phyloP scores from a whole-genome alignment of 306 rosid species.

The Canavalia gladiata region DNA sequence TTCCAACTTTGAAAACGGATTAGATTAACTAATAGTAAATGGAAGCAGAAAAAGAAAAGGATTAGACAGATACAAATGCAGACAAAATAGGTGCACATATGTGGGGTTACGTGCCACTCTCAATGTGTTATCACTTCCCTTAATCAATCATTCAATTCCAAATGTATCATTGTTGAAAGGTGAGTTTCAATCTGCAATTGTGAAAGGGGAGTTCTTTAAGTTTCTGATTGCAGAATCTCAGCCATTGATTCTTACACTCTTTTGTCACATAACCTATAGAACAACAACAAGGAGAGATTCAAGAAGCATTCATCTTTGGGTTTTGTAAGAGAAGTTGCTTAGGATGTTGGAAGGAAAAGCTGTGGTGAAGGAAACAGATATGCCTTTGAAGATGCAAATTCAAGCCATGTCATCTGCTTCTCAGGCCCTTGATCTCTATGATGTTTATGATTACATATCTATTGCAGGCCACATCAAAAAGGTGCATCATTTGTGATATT shows the following conservation, averaged over 20 bases:
- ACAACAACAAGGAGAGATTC: background rate
- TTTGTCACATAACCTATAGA: background rate
- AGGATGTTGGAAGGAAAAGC: slow-evolving; percentile 88
- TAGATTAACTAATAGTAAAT: background rate
- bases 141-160: slow-evolving; percentile 24
- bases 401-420: slow-evolving; percentile 91
- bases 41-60: background rate
- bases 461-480: slow-evolving; percentile 74
- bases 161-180: background rate
- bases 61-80: background rate
- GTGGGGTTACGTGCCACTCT: slow-evolving; percentile 36
- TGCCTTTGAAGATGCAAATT: slow-evolving; percentile 74
- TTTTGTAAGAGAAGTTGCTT: background rate
- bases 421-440: slow-evolving; percentile 82
- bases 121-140: slow-evolving; percentile 7
- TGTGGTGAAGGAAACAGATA: slow-evolving; percentile 70
- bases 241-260: background rate
- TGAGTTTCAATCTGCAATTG: background rate
- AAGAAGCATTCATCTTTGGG: background rate
- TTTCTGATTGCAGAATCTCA: slow-evolving; percentile 1
- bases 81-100: slow-evolving; percentile 38
- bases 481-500: slow-evolving; percentile 46
- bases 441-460: slow-evolving; percentile 67
- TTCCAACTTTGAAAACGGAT: background rate
- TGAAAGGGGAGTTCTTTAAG: background rate